Evolutionary conservation across 2,329 filamentous ascomycete species (phyloP).

Genomic region (Pseudogymnoascus sp.): DNA sequence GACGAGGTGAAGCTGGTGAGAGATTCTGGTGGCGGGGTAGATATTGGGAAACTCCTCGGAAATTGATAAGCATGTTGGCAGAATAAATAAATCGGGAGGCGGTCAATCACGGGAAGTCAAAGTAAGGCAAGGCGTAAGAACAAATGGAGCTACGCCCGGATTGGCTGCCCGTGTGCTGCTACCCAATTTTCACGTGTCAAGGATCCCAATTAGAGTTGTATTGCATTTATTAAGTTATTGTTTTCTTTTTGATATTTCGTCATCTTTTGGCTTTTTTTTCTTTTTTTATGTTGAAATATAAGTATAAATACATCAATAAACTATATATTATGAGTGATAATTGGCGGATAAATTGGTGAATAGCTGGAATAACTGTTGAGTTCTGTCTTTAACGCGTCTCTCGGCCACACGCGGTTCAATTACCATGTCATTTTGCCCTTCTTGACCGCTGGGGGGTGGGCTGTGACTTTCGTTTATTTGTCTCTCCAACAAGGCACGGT

Average conservation of each 20-base stretch:
- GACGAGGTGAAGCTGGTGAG: neutral
- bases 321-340: neutral
- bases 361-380: neutral
- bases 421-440: slow-evolving; percentile 2
- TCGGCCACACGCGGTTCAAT: neutral
- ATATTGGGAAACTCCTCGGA: neutral
- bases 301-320: neutral
- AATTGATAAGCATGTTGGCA: slow-evolving; percentile 9
- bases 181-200: slow-evolving; percentile 5
- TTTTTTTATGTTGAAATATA: neutral
- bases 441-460: neutral
- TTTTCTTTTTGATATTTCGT: slow-evolving; percentile 3
- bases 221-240: slow-evolving; percentile 16
- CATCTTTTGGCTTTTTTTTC: neutral
- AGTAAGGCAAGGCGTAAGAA: neutral
- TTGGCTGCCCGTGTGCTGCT: neutral
- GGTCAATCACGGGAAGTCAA: neutral
- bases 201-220: neutral
- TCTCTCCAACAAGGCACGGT: neutral
- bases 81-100: neutral
- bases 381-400: neutral
- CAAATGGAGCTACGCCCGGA: neutral
- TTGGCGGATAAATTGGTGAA: neutral
- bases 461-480: neutral
- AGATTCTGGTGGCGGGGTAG: slow-evolving; percentile 5